Evolutionary conservation across 2,329 filamentous ascomycete genomes (phyloP).

Genomic region (Lachnellula arida): DNA sequence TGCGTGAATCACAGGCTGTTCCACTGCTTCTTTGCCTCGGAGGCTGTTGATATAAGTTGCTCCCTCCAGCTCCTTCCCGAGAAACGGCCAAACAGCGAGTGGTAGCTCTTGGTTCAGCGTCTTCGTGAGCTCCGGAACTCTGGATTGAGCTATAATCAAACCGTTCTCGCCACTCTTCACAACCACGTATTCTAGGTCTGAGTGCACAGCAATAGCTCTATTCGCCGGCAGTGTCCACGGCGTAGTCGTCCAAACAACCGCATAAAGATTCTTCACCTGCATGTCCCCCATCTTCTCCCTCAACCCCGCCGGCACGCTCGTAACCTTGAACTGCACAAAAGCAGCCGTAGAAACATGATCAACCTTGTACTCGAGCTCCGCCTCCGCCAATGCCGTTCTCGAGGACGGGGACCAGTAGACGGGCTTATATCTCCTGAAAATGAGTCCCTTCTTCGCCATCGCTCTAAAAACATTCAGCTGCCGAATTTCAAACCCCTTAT

Average conservation of each 20-base stretch:
- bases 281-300: conserved; percentile 33
- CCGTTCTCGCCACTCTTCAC: conserved; percentile 53
- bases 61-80: conserved; percentile 60
- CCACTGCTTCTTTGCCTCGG: conserved; percentile 49
- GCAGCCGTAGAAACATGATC: conserved; percentile 66
- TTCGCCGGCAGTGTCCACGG: conserved; percentile 97
- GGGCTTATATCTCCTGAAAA: conserved; percentile 75
- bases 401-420: conserved; percentile 86
- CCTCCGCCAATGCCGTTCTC: conserved; percentile 73
- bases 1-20: conserved; percentile 72
- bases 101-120: conserved; percentile 34
- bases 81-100: conserved; percentile 51
- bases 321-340: conserved; percentile 75
- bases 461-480: conserved; percentile 72
- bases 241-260: conserved; percentile 98
- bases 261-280: conserved; percentile 52
- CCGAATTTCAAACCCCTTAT: conserved; percentile 65
- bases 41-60: conserved; percentile 69
- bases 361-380: conserved; percentile 79
- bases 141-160: conserved; percentile 66
- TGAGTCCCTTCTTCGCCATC: conserved; percentile 67
- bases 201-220: conserved; percentile 76
- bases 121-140: conserved; percentile 55
- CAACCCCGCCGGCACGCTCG: conserved; percentile 41
- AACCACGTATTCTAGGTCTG: conserved; percentile 68